Percentiles rank a stretch among this genome's conserved stretches.
Conservation (phyloP, 306 rosid genomes). For the Dalbergia cultrata region DNA sequence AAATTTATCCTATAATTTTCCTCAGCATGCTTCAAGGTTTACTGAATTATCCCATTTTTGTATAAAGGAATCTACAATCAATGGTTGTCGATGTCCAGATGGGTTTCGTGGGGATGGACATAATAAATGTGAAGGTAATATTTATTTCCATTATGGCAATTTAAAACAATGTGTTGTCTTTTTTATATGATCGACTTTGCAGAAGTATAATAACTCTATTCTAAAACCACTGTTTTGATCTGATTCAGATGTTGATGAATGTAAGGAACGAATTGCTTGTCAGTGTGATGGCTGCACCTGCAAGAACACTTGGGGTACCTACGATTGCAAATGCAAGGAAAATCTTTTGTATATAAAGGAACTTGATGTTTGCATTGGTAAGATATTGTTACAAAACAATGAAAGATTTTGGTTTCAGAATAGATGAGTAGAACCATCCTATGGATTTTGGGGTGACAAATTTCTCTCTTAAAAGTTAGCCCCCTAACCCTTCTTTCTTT, state of each 20-base stretch:
- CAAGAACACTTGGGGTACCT: slow-evolving; percentile 61
- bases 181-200: slow-evolving; percentile 1
- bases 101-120: slow-evolving; percentile 80
- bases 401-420: slow-evolving; percentile 16
- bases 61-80: slow-evolving; percentile 64
- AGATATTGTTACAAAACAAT: slow-evolving; percentile 23
- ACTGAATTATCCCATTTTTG: slow-evolving; percentile 37
- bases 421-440: not conserved
- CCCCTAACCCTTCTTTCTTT: too few species aligned
- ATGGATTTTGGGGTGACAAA: not conserved
- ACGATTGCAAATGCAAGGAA: slow-evolving; percentile 62
- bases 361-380: slow-evolving; percentile 63
- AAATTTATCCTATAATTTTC: slow-evolving; percentile 17
- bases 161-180: not conserved
- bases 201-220: not conserved
- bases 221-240: slow-evolving; percentile 36
- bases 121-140: slow-evolving; percentile 69
- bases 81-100: slow-evolving; percentile 77
- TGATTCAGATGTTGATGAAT: slow-evolving; percentile 58
- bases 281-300: slow-evolving; percentile 61
- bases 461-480: too few species aligned
- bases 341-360: slow-evolving; percentile 57
- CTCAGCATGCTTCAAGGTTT: slow-evolving; percentile 41
- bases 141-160: slow-evolving; percentile 26
- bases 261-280: slow-evolving; percentile 59